Evolutionary conservation across 805 yeast genomes (phyloP).

Genomic region (Lipomyces starkeyi): DNA sequence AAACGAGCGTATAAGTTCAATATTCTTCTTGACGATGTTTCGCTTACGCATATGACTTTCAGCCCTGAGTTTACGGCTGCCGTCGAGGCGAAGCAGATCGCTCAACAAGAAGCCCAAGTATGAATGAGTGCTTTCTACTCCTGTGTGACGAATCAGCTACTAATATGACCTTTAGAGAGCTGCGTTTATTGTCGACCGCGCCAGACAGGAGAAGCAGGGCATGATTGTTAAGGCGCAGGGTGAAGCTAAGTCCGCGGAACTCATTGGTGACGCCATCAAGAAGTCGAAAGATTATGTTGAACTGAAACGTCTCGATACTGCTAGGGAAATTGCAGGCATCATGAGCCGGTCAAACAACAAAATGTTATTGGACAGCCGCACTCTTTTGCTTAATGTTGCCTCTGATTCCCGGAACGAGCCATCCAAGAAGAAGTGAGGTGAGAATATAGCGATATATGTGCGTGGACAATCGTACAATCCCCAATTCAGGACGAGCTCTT

Average conservation of each 20-base stretch:
- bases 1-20: slow-evolving; percentile 92
- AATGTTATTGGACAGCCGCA: slow-evolving; percentile 88
- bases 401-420: slow-evolving; percentile 66
- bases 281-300: slow-evolving; percentile 96
- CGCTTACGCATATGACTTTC: slow-evolving; percentile 95
- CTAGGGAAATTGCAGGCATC: slow-evolving; percentile 90
- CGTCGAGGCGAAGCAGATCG: slow-evolving; percentile 98
- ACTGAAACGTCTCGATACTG: slow-evolving; percentile 94
- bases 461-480: neutral
- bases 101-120: slow-evolving; percentile 95
- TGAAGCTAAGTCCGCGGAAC: slow-evolving; percentile 97
- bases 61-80: slow-evolving; percentile 97
- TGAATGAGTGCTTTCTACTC: neutral
- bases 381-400: slow-evolving; percentile 86
- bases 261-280: slow-evolving; percentile 98
- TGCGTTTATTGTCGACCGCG: slow-evolving; percentile 95
- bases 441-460: neutral
- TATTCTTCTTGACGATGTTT: slow-evolving; percentile 89
- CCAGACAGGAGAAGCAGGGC: slow-evolving; percentile 96
- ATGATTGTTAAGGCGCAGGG: slow-evolving; percentile 92
- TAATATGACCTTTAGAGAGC: slow-evolving; percentile 59
- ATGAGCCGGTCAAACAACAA: slow-evolving; percentile 88
- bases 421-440: slow-evolving; percentile 22
- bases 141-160: neutral
- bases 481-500: slow-evolving; percentile 2